phyloP scores from a whole-genome alignment of 1,284 basidiomycete species.

The Microbotryum lychnidis-dioicae region DNA sequence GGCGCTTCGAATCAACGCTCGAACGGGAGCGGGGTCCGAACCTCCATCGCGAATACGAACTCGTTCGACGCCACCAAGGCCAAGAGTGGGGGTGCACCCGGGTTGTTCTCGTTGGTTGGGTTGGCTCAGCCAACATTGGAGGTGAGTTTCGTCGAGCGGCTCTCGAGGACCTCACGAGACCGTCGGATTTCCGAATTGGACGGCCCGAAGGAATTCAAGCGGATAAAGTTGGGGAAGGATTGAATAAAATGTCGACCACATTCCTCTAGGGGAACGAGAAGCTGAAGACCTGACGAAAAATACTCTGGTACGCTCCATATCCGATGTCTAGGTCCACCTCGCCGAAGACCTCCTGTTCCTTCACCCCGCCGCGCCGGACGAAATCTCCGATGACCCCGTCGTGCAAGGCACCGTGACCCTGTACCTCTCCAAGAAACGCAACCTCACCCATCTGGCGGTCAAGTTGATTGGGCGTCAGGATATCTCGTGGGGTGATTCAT shows the following conservation, averaged over 20 bases:
- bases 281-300: not conserved
- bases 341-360: constrained; percentile 1
- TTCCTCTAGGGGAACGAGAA: too few relatives aligned
- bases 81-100: not conserved
- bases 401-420: constrained; percentile 2
- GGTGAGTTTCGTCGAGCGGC: not conserved
- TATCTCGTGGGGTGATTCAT: not conserved
- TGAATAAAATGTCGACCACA: too few relatives aligned
- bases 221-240: too few relatives aligned
- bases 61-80: not conserved
- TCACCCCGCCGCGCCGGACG: constrained; percentile 1
- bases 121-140: not conserved
- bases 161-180: not conserved
- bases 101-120: not conserved
- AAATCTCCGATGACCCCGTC: not conserved
- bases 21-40: too few relatives aligned
- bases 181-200: not conserved
- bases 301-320: too few relatives aligned
- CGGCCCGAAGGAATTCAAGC: not conserved
- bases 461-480: constrained; percentile 1
- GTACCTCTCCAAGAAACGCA: constrained; percentile 1
- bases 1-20: too few relatives aligned
- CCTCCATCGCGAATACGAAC: too few relatives aligned
- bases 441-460: constrained; percentile 2
- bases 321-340: not conserved